Evolutionary conservation across 2,329 filamentous ascomycete genomes (phyloP).

Genomic region (Xylaria sp.): DNA sequence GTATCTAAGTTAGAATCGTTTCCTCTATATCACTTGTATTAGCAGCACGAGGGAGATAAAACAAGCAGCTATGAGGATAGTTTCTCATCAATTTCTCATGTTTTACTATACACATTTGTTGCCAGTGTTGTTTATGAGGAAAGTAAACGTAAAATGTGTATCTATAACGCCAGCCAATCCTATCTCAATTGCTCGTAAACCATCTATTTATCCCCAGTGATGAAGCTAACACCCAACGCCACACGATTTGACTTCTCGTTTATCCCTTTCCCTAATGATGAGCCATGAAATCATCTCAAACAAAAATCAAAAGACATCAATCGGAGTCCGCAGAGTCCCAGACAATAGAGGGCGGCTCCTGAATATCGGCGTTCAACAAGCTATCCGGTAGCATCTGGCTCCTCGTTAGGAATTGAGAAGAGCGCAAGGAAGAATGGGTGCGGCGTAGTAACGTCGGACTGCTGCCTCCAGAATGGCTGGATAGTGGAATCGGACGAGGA

Average conservation of each 20-base stretch:
- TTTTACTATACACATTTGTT: constrained; percentile 2
- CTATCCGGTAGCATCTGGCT: constrained; percentile 65
- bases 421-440: constrained; percentile 45
- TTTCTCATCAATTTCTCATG: background rate
- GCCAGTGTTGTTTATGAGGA: background rate
- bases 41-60: background rate
- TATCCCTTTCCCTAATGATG: background rate
- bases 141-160: background rate
- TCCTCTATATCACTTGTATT: background rate
- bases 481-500: constrained; percentile 36
- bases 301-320: constrained; percentile 26
- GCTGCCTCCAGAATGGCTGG: constrained; percentile 38
- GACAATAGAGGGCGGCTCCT: constrained; percentile 54
- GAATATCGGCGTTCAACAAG: constrained; percentile 53
- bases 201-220: background rate
- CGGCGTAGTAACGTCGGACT: constrained; percentile 37
- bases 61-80: background rate
- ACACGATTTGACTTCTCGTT: background rate
- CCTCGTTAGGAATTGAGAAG: constrained; percentile 61
- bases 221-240: constrained; percentile 6
- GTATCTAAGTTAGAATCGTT: background rate
- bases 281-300: background rate
- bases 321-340: constrained; percentile 55
- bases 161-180: background rate
- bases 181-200: constrained; percentile 1